Evolutionary conservation across 371 early-diverging fungal species (phyloP).

Genomic region (Mucor lusitanicus): DNA sequence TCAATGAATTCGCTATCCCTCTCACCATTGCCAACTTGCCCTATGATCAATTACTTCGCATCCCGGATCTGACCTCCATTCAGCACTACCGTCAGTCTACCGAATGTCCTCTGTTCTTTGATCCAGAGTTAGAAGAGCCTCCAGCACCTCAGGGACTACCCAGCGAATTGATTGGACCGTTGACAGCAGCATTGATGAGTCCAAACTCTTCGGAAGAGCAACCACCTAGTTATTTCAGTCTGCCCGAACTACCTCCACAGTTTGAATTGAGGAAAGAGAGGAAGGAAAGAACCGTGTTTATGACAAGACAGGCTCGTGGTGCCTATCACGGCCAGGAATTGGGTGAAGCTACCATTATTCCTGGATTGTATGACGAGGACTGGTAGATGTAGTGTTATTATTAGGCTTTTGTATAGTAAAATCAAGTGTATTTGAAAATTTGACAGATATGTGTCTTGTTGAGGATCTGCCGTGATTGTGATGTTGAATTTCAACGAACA

Average conservation of each 20-base stretch:
- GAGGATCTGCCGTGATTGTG: too few relatives aligned
- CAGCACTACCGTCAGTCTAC: conserved; percentile 21
- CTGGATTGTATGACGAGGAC: conserved; percentile 40
- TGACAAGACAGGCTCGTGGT: conserved; percentile 25
- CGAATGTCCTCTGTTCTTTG: conserved; percentile 38
- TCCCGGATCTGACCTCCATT: conserved; percentile 35
- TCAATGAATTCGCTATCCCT: conserved; percentile 36
- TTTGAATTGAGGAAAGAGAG: conserved; percentile 32
- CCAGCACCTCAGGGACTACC: conserved; percentile 26
- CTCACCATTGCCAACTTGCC: conserved; percentile 40
- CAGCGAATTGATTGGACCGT: conserved; percentile 25
- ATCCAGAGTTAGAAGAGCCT: conserved; percentile 33
- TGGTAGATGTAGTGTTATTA: conserved; percentile 20
- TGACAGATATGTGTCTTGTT: too few relatives aligned
- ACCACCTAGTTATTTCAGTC: conserved; percentile 38
- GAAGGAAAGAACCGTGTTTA: conserved; percentile 28
- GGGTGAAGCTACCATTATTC: conserved; percentile 29
- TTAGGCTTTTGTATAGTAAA: too few relatives aligned
- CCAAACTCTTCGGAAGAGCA: conserved; percentile 18
- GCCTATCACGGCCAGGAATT: conserved; percentile 24
- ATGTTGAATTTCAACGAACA: too few relatives aligned
- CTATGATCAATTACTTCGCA: conserved; percentile 30
- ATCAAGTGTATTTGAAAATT: too few relatives aligned
- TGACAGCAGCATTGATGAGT: conserved; percentile 28
- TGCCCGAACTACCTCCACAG: conserved; percentile 35